Evolutionary conservation across 1,284 basidiomycete species (phyloP).

Genomic region (Puccinia horiana): DNA sequence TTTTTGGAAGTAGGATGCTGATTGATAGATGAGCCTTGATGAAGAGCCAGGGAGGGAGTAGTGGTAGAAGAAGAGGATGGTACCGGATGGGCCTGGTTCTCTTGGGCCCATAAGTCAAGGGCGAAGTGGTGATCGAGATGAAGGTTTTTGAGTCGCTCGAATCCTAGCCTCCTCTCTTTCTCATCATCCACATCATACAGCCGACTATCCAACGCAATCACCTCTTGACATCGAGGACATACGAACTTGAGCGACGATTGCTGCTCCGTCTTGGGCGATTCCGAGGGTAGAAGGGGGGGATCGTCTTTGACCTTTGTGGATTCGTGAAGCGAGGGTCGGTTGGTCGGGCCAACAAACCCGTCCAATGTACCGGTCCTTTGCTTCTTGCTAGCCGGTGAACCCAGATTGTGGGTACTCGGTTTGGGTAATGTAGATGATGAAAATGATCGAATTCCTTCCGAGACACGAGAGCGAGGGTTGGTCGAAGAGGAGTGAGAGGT

Average conservation of each 20-base stretch:
- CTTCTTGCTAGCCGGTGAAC: neutral
- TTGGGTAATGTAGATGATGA: neutral
- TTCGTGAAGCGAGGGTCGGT: neutral
- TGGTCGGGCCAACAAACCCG: neutral
- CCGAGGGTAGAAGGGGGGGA: neutral
- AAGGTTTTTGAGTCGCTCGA: neutral
- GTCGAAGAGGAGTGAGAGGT: neutral
- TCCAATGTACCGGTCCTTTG: neutral
- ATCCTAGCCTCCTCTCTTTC: neutral
- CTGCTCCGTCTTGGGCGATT: neutral
- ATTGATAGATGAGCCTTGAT: no score
- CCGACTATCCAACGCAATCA: neutral
- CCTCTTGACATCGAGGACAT: slow-evolving; percentile 22
- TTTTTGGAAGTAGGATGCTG: no score
- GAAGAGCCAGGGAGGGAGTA: no score
- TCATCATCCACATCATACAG: neutral
- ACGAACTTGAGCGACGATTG: neutral
- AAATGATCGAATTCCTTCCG: neutral
- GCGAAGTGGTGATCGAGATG: slow-evolving; percentile 40
- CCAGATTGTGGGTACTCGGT: no score
- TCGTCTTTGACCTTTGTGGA: neutral
- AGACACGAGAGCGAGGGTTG: neutral
- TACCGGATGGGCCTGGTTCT: neutral
- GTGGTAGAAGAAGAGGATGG: neutral
- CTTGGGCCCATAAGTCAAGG: slow-evolving; percentile 14